These are phyloP conservation scores for Didymella exigua DNA, from an alignment of 2,329 filamentous ascomycete species.

Conservation along the genomic window DNA sequence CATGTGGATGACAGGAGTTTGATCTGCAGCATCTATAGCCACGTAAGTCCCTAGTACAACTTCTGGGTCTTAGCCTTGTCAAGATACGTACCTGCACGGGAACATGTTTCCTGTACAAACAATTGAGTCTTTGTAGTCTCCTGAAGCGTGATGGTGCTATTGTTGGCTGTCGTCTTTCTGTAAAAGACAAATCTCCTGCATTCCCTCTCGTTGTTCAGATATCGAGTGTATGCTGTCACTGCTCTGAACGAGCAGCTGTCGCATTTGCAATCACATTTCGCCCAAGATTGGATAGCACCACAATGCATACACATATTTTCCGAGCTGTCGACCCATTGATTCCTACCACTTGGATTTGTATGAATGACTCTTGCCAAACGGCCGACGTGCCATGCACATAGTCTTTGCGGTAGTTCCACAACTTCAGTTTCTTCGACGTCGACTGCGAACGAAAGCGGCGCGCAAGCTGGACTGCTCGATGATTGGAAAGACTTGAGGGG, in stretches of 20 bases:
- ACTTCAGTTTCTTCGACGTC: slow-evolving; percentile 23
- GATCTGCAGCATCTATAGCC: slow-evolving; percentile 9
- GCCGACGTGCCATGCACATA: slow-evolving; percentile 46
- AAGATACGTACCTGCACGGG: slow-evolving; percentile 10
- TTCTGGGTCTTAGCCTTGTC: neutral
- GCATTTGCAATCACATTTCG: slow-evolving; percentile 36
- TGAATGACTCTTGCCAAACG: slow-evolving; percentile 31
- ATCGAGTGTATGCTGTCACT: slow-evolving; percentile 41
- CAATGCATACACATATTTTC: slow-evolving; percentile 46
- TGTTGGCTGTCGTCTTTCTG: slow-evolving; percentile 14
- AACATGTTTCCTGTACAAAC: slow-evolving; percentile 34
- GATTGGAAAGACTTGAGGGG: slow-evolving; percentile 39
- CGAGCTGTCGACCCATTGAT: slow-evolving; percentile 36
- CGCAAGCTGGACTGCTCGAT: slow-evolving; percentile 37
- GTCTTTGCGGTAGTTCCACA: slow-evolving; percentile 35
- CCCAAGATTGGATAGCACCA: slow-evolving; percentile 36
- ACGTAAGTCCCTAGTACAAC: slow-evolving; percentile 11
- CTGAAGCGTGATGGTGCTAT: neutral
- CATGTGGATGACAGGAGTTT: slow-evolving; percentile 20
- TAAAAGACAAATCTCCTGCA: slow-evolving; percentile 35
- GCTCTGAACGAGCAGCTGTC: slow-evolving; percentile 36
- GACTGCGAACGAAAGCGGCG: slow-evolving; percentile 10
- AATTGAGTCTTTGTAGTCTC: slow-evolving; percentile 17
- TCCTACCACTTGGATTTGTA: slow-evolving; percentile 27
- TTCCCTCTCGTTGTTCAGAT: slow-evolving; percentile 36